Evolutionary conservation across 768 basidiomycete species (phyloP).

Genomic region (Naematelia aurantialba): DNA sequence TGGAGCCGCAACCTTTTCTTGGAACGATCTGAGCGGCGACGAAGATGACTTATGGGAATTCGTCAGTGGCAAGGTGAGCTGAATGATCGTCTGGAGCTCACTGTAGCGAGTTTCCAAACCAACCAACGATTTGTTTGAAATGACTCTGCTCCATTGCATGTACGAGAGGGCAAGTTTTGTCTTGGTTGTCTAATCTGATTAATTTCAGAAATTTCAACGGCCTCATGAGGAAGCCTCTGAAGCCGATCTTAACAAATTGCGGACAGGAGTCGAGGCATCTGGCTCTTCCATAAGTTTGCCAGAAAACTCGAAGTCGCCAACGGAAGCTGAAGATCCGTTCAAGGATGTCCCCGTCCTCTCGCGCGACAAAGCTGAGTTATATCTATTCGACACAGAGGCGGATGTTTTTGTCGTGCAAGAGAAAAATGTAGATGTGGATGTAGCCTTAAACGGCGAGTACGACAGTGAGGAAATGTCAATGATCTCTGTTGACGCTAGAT

Average conservation of each 20-base stretch:
- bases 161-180: slow-evolving; percentile 60
- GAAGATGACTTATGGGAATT: slow-evolving; percentile 93
- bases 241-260: slow-evolving; percentile 70
- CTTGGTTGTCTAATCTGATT: background rate
- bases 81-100: slow-evolving; percentile 5
- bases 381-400: slow-evolving; percentile 52
- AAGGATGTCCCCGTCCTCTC: slow-evolving; percentile 42
- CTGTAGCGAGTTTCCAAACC: slow-evolving; percentile 60
- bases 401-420: slow-evolving; percentile 53
- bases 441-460: slow-evolving; percentile 48
- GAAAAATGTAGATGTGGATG: slow-evolving; percentile 46
- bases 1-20: slow-evolving; percentile 76
- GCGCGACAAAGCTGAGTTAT: slow-evolving; percentile 48
- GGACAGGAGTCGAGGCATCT: slow-evolving; percentile 63
- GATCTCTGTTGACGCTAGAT: slow-evolving; percentile 21
- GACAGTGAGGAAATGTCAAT: slow-evolving; percentile 38
- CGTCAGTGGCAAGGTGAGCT: slow-evolving; percentile 55
- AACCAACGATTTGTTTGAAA: slow-evolving; percentile 83
- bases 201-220: slow-evolving; percentile 65
- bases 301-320: background rate
- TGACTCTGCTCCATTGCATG: slow-evolving; percentile 92
- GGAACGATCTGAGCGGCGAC: slow-evolving; percentile 84
- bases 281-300: slow-evolving; percentile 2
- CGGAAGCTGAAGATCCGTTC: slow-evolving; percentile 38
- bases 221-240: slow-evolving; percentile 68